Evolutionary conservation across 2,329 filamentous ascomycete genomes (phyloP).

Genomic region (Orbilia blumenaviensis): DNA sequence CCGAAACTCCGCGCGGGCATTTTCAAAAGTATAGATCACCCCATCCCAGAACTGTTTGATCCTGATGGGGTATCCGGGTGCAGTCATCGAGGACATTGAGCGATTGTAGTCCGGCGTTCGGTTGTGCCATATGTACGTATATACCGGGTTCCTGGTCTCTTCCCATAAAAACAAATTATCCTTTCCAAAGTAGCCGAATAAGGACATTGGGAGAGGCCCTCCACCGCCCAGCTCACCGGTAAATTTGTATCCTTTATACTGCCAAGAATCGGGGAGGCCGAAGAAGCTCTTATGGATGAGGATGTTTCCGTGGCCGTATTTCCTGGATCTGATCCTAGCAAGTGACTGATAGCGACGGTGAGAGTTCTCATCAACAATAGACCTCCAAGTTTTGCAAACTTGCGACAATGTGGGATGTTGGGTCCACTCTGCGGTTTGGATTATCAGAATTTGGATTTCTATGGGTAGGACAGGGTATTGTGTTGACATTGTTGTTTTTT

Average conservation of each 20-base stretch:
- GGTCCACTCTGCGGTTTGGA: constrained; percentile 7
- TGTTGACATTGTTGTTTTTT: constrained; percentile 48
- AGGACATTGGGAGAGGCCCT: background rate
- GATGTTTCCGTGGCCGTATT: background rate
- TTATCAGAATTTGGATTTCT: constrained; percentile 29
- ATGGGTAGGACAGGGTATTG: constrained; percentile 7
- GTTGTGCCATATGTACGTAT: constrained; percentile 17
- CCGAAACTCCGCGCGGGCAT: background rate
- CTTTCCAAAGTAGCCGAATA: background rate
- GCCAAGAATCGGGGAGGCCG: background rate
- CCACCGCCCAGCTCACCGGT: background rate
- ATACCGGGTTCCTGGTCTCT: background rate
- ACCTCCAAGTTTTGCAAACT: constrained; percentile 22
- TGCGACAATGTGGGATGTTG: constrained; percentile 5
- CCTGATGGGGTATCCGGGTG: background rate
- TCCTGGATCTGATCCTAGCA: background rate
- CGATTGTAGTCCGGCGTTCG: background rate
- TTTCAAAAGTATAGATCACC: background rate
- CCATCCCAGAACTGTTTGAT: constrained; percentile 20
- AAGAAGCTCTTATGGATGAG: constrained; percentile 12
- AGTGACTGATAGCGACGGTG: background rate
- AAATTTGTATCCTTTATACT: background rate
- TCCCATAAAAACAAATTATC: constrained; percentile 15
- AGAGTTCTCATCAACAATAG: background rate
- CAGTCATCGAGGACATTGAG: background rate